A percentile compares a stretch with the other conserved stretches of the same genome.
Evolutionary conservation across 495 filamentous ascomycete species (phyloP).

Genomic region (Talaromyces proteolyticus): DNA sequence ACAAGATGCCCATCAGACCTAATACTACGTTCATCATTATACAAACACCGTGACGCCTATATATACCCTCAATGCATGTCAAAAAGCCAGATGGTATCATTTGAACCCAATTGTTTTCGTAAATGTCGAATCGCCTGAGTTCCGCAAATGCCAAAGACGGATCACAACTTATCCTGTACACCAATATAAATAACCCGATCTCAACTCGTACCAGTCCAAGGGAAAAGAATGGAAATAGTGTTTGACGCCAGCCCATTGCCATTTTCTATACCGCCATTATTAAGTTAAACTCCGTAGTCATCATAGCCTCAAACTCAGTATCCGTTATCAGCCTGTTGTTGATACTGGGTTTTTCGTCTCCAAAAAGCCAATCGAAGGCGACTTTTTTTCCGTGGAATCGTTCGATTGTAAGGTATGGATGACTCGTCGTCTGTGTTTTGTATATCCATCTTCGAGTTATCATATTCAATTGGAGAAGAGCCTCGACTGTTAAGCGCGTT

Average conservation of each 20-base stretch:
- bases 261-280: neutral
- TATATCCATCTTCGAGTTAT: too few species aligned
- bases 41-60: neutral
- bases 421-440: neutral
- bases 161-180: neutral
- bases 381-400: conserved; percentile 32
- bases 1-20: neutral
- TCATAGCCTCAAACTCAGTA: neutral
- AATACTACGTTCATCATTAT: neutral
- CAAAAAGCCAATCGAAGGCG: conserved; percentile 41
- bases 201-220: too few species aligned
- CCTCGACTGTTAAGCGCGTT: conserved; percentile 23
- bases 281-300: neutral
- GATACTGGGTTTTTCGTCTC: conserved; percentile 21
- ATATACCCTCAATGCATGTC: neutral
- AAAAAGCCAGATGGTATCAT: neutral
- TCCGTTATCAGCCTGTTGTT: neutral
- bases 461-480: neutral
- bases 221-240: neutral
- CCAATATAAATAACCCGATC: neutral
- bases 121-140: neutral
- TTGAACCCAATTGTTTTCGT: neutral
- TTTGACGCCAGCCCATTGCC: neutral
- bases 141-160: neutral
- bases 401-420: neutral